Base-by-base conservation (phyloP, 2,329 filamentous ascomycete genomes). In the Colletotrichum lupini region DNA sequence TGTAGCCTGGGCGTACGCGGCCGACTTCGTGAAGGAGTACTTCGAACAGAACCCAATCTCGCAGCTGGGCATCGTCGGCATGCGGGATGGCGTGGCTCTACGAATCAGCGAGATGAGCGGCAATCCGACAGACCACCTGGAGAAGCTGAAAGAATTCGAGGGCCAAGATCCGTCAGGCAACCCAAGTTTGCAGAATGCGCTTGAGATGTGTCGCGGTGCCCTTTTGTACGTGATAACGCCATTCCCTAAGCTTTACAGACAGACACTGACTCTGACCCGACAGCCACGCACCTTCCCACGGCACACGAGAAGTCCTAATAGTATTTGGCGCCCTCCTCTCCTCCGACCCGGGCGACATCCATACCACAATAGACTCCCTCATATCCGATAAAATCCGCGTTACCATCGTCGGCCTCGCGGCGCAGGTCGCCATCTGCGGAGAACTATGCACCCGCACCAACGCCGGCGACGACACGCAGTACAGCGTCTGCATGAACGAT, bases 1-100 rank as follows among this genome's bases (percentile, higher is more conserved):
- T 49, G 89, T 98, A 37, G 93, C 92, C 65, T 88, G 98, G 79
- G 92, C 92, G 75, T 97, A 95, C 82, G 93, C 95, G 19, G 90
- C 93, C 75, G 93, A 95, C 70, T 99, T 98, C 82, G 93, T 98
- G 61, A 90, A 92, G 72, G 96, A 98, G 82, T 99, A 95, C 84
- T 99, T 98, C 80, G 97, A 98, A 83, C 97, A 99, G 83, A 99
- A 99, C 79, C 97, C 97, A 12, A 98, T 99, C 76, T 97, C 95
- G 11, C 97, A 99, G 83, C 90, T 99, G 69, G 95, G 94, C 28
- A 93, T 99, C 35, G 87, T 99, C 52, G 96, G 94, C 63, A 98
- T 98, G 94, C 91, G 94, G 74, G 97, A 98, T 81, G 97, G 97
- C 19, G 87, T 98, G 19, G 95, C 95, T 2, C 87, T 97, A 28